Evolutionary conservation across 2,329 filamentous ascomycete genomes (phyloP).

Genomic region (Penicillium capsulatum): DNA sequence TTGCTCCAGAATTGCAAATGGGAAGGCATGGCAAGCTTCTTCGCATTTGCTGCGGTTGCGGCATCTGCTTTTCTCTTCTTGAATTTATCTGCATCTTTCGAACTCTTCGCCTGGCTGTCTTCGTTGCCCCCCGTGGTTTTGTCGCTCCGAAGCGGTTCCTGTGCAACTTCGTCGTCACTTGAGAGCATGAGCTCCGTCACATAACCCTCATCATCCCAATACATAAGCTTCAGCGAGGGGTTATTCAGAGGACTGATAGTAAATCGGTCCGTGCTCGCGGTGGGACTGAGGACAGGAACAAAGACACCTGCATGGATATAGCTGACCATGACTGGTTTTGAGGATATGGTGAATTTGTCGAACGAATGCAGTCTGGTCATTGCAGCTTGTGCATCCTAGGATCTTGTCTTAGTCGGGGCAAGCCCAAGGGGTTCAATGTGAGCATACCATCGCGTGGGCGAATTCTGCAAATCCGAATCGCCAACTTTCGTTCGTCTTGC

Average conservation of each 20-base stretch:
- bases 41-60: slow-evolving; percentile 31
- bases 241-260: slow-evolving; percentile 70
- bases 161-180: slow-evolving; percentile 42
- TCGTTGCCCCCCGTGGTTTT: slow-evolving; percentile 14
- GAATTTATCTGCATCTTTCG: slow-evolving; percentile 42
- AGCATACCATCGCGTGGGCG: slow-evolving; percentile 58
- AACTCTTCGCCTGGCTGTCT: slow-evolving; percentile 29
- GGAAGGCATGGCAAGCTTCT: slow-evolving; percentile 54
- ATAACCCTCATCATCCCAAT: slow-evolving; percentile 72
- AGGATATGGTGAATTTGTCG: slow-evolving; percentile 73
- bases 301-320: slow-evolving; percentile 85
- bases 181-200: slow-evolving; percentile 61
- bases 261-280: slow-evolving; percentile 55
- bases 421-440: background rate
- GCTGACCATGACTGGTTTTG: slow-evolving; percentile 64
- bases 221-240: slow-evolving; percentile 62
- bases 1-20: slow-evolving; percentile 70
- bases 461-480: slow-evolving; percentile 84
- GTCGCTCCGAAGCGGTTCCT: slow-evolving; percentile 21
- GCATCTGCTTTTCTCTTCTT: slow-evolving; percentile 48
- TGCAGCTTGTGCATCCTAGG: slow-evolving; percentile 66
- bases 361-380: slow-evolving; percentile 67
- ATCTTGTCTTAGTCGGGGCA: slow-evolving; percentile 4
- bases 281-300: slow-evolving; percentile 63
- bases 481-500: slow-evolving; percentile 66